Evolutionary conservation across 805 yeast species (phyloP).

Genomic region (Zygosaccharomyces bailii): DNA sequence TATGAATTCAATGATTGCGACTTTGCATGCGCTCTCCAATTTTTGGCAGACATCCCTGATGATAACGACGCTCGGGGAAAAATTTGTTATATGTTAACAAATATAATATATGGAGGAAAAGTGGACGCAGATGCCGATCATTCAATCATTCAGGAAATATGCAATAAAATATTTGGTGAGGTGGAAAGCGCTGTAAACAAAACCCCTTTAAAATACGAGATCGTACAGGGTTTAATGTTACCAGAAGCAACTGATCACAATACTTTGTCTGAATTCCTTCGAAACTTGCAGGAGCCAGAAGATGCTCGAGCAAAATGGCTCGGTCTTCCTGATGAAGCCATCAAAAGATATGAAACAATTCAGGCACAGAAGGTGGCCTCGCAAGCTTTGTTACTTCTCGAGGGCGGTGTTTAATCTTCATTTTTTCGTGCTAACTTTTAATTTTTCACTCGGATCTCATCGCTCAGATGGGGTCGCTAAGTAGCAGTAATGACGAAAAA

Average conservation of each 20-base stretch:
- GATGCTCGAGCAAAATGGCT: constrained; percentile 16
- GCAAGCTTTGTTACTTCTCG: constrained; percentile 2
- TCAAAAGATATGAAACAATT: constrained; percentile 8
- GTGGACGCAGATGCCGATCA: constrained; percentile 44
- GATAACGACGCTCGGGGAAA: background rate
- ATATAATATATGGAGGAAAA: constrained; percentile 45
- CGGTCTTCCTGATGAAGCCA: constrained; percentile 11
- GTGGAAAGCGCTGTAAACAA: background rate
- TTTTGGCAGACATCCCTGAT: constrained; percentile 33
- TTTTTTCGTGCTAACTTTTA: background rate
- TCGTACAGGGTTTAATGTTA: constrained; percentile 14
- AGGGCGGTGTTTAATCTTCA: background rate
- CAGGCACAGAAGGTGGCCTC: constrained; percentile 9
- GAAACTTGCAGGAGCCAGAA: constrained; percentile 11
- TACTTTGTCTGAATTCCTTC: constrained; percentile 5
- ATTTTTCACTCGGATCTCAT: background rate
- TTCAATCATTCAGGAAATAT: constrained; percentile 17
- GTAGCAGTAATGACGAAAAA: background rate
- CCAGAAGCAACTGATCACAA: constrained; percentile 9
- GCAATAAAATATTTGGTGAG: constrained; percentile 12
- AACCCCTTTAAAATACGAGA: constrained; percentile 7
- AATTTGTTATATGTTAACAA: constrained; percentile 11
- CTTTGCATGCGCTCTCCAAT: constrained; percentile 47
- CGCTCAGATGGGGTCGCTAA: background rate
- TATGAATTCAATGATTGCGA: constrained; percentile 80